Base-by-base conservation (phyloP, 371 early-diverging fungal genomes). In the Lichtheimia ramosa region DNA sequence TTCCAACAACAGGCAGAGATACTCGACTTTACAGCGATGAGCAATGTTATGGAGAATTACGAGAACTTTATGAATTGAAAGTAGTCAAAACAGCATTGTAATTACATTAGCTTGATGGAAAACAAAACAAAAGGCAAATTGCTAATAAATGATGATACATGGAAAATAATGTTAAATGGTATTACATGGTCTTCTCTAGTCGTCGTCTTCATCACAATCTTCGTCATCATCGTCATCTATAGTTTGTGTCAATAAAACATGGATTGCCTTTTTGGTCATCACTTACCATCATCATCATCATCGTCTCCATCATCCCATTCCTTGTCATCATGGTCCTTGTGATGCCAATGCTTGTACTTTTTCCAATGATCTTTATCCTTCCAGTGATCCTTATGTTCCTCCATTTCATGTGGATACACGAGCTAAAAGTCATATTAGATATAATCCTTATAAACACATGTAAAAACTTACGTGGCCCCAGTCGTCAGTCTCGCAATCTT, bases 61-160 rank as follows among this genome's bases (percentile, higher is more conserved):
- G 57, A 67, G 15, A 62, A 63, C 34, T 65, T 65, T 65, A 51
- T 60, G 43, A 65, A 65, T 56, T 65, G 46, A 55, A 42, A 6
- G 13, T 49, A 43, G n/a, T n/a, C n/a, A n/a, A n/a, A n/a, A 39
- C 24, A 18, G 34, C 41, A 43, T 25, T 51, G 20, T 25, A 51
- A 18, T 24, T n/a, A n/a, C 20, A 52, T 24, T 1, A 52, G 8
- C 10, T 16, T 4, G 15, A 48, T 18, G 48, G n/a, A 48, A 48
- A 21, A 10, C 48, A 48, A 48, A 48, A 21, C 18, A 21, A 21
- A 21, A 48, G 48, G 48, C 18, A 21, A 21, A 48, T 34, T 34
- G 34, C 34, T 34, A 34, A 46, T 46, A 46, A 46, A 46, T 18
- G n/a, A 46, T 46, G 43, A 18, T 20, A 46, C 21, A 46, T 25